A percentile compares a stretch with the other conserved stretches of the same genome.
Evolutionary conservation across 1,284 basidiomycete genomes (phyloP).

Genomic region (Ganoderma boninense): DNA sequence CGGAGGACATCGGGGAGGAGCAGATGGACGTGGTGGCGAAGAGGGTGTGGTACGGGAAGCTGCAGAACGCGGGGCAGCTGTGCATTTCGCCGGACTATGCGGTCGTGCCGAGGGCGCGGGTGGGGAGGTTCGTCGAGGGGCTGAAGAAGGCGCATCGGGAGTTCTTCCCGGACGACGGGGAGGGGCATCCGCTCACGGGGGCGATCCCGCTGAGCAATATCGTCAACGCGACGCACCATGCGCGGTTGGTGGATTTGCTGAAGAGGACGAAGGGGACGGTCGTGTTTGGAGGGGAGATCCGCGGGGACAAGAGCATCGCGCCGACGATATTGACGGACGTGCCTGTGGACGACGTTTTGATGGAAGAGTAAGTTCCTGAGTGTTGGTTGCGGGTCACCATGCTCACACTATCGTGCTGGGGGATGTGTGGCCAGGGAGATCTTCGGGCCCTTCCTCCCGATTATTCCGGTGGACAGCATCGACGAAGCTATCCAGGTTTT

Average conservation of each 20-base stretch:
- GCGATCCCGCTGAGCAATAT: conserved; percentile 52
- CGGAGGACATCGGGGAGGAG: conserved; percentile 48
- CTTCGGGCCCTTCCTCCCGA: conserved; percentile 75
- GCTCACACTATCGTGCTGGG: background rate
- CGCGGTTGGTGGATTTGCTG: conserved; percentile 59
- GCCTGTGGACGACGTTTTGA: conserved; percentile 55
- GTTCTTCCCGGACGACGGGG: conserved; percentile 47
- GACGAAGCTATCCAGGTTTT: conserved; percentile 62
- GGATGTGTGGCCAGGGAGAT: conserved; percentile 53
- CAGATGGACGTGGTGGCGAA: conserved; percentile 50
- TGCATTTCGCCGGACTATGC: conserved; percentile 75
- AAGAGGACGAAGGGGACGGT: conserved; percentile 62
- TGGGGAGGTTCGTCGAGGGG: conserved; percentile 60
- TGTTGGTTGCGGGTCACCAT: background rate
- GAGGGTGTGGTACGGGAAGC: conserved; percentile 66
- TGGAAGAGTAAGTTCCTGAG: conserved; percentile 53
- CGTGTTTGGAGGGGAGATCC: conserved; percentile 61
- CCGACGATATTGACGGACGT: conserved; percentile 60
- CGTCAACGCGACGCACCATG: conserved; percentile 57
- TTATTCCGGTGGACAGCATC: conserved; percentile 64
- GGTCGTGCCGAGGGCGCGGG: conserved; percentile 56
- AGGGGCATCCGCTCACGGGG: conserved; percentile 34
- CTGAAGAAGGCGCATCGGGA: conserved; percentile 50
- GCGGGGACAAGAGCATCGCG: conserved; percentile 51
- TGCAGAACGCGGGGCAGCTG: conserved; percentile 64